Conservation (phyloP, 2,329 filamentous ascomycete species). For the Coleophoma cylindrospora region DNA sequence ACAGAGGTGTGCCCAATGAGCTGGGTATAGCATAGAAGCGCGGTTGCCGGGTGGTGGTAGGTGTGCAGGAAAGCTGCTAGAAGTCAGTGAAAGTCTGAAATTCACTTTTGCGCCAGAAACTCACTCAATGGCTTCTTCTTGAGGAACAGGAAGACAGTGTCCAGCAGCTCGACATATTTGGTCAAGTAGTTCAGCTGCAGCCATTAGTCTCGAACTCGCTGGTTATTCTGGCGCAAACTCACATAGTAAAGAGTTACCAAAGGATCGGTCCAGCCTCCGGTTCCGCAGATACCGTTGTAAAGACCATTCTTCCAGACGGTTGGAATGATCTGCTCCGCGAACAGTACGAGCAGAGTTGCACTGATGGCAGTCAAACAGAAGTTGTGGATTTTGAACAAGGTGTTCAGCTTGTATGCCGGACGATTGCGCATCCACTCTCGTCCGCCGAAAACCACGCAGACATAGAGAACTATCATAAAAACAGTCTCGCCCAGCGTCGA, state of each 20-base stretch:
- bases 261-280: slow-evolving; percentile 90
- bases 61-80: slow-evolving; percentile 20
- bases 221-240: slow-evolving; percentile 32
- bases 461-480: slow-evolving; percentile 15
- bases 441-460: slow-evolving; percentile 19
- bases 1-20: slow-evolving; percentile 20
- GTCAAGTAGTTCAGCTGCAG: slow-evolving; percentile 22
- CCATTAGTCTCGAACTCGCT: slow-evolving; percentile 1
- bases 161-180: slow-evolving; percentile 24
- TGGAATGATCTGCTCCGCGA: slow-evolving; percentile 20
- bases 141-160: slow-evolving; percentile 22
- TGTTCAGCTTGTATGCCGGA: slow-evolving; percentile 16
- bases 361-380: slow-evolving; percentile 19
- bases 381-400: slow-evolving; percentile 21
- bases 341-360: slow-evolving; percentile 16
- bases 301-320: slow-evolving; percentile 57
- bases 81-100: not conserved
- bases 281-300: slow-evolving; percentile 80
- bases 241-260: slow-evolving; percentile 95
- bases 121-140: slow-evolving; percentile 25
- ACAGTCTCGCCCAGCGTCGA: slow-evolving; percentile 18
- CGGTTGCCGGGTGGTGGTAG: slow-evolving; percentile 24
- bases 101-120: not conserved
- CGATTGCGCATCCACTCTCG: slow-evolving; percentile 20
- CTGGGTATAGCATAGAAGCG: slow-evolving; percentile 22